phyloP scores from a whole-genome alignment of 192 early-diverging fungal species.

The Entomortierella chlamydospora region DNA sequence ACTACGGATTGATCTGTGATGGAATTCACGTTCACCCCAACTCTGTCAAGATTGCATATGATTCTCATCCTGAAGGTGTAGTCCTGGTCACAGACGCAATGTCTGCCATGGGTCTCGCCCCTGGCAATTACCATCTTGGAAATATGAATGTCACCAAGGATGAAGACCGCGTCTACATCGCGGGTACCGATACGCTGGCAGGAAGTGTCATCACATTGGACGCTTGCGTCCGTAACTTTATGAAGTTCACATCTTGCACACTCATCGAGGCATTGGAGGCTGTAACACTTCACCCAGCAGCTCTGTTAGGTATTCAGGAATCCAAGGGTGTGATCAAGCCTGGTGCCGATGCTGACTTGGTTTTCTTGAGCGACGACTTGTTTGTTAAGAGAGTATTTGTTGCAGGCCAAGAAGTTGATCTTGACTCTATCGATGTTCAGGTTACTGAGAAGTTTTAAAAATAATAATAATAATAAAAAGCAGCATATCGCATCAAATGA shows the following conservation, averaged over 20 bases:
- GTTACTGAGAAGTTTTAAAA: slow-evolving; percentile 49
- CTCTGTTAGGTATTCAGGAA: slow-evolving; percentile 75
- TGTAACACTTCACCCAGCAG: slow-evolving; percentile 83
- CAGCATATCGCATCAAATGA: no score
- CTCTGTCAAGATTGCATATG: slow-evolving; percentile 84
- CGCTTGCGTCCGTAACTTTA: slow-evolving; percentile 83
- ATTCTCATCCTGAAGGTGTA: slow-evolving; percentile 80
- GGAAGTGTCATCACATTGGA: slow-evolving; percentile 76
- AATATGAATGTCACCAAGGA: slow-evolving; percentile 74
- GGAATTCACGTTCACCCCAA: slow-evolving; percentile 87
- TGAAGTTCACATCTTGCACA: slow-evolving; percentile 79
- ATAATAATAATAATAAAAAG: background rate
- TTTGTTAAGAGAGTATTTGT: slow-evolving; percentile 79
- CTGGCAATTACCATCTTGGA: slow-evolving; percentile 77
- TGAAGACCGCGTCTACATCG: slow-evolving; percentile 74
- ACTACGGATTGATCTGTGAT: slow-evolving; percentile 88
- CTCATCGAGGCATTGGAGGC: slow-evolving; percentile 84
- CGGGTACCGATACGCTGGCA: slow-evolving; percentile 80
- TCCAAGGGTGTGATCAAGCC: slow-evolving; percentile 77
- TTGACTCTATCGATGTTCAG: slow-evolving; percentile 48
- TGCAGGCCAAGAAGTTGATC: slow-evolving; percentile 69
- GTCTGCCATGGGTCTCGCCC: slow-evolving; percentile 77
- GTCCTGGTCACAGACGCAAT: slow-evolving; percentile 88
- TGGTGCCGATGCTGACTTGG: slow-evolving; percentile 83
- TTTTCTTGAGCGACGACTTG: slow-evolving; percentile 76